phyloP scores from a whole-genome alignment of 768 basidiomycete species.

The Suillus bovinus region DNA sequence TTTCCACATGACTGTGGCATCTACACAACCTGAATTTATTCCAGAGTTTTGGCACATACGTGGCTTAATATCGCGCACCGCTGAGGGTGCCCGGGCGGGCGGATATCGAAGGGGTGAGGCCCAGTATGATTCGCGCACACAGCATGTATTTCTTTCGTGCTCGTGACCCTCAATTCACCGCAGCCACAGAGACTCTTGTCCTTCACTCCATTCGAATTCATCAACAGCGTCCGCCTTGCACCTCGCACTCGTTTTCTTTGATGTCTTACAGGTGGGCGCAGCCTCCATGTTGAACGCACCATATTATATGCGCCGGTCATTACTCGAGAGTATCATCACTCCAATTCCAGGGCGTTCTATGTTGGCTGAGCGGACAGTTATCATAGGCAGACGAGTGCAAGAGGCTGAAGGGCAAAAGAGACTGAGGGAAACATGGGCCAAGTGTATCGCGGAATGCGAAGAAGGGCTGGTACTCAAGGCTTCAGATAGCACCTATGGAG shows the following conservation, averaged over 20 bases:
- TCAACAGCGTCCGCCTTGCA: conserved; percentile 43
- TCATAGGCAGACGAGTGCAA: conserved; percentile 31
- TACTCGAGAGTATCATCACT: conserved; percentile 59
- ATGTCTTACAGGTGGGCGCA: conserved; percentile 72
- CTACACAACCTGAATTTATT: conserved; percentile 1
- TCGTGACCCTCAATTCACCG: conserved; percentile 35
- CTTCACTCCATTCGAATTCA: conserved; percentile 43
- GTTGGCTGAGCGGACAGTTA: conserved; percentile 54
- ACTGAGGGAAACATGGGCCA: conserved; percentile 49
- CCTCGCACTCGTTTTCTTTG: conserved; percentile 86
- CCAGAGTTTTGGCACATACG: conserved; percentile 79
- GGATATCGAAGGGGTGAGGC: conserved; percentile 16
- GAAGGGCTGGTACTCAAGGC: conserved; percentile 84
- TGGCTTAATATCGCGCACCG: conserved; percentile 57
- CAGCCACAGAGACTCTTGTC: conserved; percentile 36
- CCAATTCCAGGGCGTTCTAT: conserved; percentile 60
- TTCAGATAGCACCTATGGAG: conserved; percentile 65
- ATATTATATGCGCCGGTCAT: conserved; percentile 59
- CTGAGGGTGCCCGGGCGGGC: conserved; percentile 49
- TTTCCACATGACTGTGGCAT: neutral
- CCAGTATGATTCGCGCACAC: conserved; percentile 22
- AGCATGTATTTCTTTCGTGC: conserved; percentile 17
- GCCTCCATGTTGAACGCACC: conserved; percentile 51
- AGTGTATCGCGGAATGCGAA: conserved; percentile 49
- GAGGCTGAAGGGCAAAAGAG: conserved; percentile 19